phyloP scores from a whole-genome alignment of 306 rosid genomes.

The Prunus dulcis region DNA sequence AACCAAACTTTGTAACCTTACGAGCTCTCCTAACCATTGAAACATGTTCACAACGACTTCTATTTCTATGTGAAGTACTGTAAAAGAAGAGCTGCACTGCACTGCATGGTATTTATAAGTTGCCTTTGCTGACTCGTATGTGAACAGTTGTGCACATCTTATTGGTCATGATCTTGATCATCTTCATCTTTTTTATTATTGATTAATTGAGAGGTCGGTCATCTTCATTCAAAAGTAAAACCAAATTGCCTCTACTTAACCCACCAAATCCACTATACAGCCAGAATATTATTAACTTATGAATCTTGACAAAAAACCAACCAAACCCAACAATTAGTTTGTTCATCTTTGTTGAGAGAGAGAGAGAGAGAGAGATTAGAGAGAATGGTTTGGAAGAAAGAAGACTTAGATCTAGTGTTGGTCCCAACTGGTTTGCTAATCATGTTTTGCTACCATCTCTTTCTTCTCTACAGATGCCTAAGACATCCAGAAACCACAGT shows the following conservation, averaged over 20 bases:
- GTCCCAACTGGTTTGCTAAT: constrained; percentile 16
- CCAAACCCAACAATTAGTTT: constrained; percentile 3
- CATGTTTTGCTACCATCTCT: constrained; percentile 15
- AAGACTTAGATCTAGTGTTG: constrained; percentile 13
- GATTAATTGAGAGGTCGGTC: constrained; percentile 1
- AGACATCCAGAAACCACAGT: constrained; percentile 18
- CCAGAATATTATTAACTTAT: not conserved
- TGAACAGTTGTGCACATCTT: not conserved
- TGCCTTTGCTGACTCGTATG: not conserved
- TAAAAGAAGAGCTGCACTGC: not conserved
- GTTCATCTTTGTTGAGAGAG: not conserved
- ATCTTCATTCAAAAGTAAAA: not conserved
- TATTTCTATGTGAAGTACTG: not conserved
- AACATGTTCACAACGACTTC: not conserved
- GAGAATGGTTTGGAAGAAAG: constrained; percentile 13
- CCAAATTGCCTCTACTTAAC: not conserved
- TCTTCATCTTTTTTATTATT: not conserved
- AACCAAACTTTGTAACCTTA: not conserved
- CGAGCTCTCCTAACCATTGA: not conserved
- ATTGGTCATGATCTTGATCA: not conserved
- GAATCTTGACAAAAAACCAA: not conserved
- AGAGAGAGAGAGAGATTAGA: not conserved
- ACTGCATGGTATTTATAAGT: not conserved
- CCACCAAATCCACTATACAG: constrained; percentile 12
- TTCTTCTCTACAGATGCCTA: constrained; percentile 7